Conservation (phyloP, 2,329 filamentous ascomycete species). For the Microdochium nivale region DNA sequence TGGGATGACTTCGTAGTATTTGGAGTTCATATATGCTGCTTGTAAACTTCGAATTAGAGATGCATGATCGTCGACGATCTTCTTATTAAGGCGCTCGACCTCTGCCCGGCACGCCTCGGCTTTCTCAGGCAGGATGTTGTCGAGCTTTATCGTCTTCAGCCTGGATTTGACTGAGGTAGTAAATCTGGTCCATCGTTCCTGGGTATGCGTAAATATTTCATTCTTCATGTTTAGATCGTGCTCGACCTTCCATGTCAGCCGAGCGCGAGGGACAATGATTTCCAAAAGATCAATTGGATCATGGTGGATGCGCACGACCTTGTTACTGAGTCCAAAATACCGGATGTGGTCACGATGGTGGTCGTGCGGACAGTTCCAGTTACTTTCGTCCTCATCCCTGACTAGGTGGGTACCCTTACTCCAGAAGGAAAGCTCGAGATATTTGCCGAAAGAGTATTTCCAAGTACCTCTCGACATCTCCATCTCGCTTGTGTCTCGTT, state of each 20-base stretch:
- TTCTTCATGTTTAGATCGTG: conserved; percentile 90
- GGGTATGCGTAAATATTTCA: conserved; percentile 73
- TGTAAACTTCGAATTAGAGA: conserved; percentile 70
- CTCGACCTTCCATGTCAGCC: conserved; percentile 96
- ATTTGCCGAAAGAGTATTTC: conserved; percentile 98
- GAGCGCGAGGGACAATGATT: conserved; percentile 81
- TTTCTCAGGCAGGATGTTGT: conserved; percentile 84
- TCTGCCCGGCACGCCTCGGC: conserved; percentile 73
- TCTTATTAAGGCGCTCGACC: conserved; percentile 68
- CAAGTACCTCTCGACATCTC: conserved; percentile 91
- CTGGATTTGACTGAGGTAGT: conserved; percentile 79
- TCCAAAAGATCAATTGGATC: conserved; percentile 89
- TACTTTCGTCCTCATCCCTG: conserved; percentile 43
- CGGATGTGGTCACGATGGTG: conserved; percentile 86
- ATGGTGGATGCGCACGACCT: conserved; percentile 83
- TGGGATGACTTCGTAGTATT: conserved; percentile 94
- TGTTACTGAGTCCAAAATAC: conserved; percentile 83
- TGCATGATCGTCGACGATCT: conserved; percentile 75
- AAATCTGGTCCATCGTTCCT: conserved; percentile 77
- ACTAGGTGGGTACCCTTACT: conserved; percentile 71
- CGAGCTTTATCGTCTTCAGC: conserved; percentile 80
- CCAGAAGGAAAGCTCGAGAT: conserved; percentile 96
- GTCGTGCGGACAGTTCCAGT: conserved; percentile 68
- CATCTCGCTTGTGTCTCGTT: conserved; percentile 79
- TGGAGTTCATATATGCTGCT: conserved; percentile 83